phyloP scores from a whole-genome alignment of 805 yeast genomes.

The Candida anglica region DNA sequence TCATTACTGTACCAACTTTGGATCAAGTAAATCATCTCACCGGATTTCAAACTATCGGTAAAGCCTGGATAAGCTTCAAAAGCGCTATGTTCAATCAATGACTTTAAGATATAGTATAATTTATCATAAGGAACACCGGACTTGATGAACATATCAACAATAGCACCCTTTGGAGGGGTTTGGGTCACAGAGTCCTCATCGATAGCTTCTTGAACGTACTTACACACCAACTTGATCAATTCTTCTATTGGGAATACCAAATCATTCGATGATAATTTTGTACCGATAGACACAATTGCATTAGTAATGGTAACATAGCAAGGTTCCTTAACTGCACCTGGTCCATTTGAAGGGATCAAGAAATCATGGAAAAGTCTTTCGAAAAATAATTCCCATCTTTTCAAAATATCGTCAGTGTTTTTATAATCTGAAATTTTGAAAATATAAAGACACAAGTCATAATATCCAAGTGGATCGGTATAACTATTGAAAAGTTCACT shows the following conservation, averaged over 20 bases:
- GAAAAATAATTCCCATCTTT: slow-evolving; percentile 75
- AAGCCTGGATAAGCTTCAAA: slow-evolving; percentile 51
- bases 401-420: slow-evolving; percentile 74
- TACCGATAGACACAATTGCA: slow-evolving; percentile 51
- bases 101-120: slow-evolving; percentile 60
- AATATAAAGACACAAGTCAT: slow-evolving; percentile 72
- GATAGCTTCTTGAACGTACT: slow-evolving; percentile 41
- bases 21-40: slow-evolving; percentile 62
- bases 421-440: slow-evolving; percentile 84
- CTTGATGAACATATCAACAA: slow-evolving; percentile 59
- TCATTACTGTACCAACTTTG: slow-evolving; percentile 66
- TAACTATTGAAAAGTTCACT: slow-evolving; percentile 80
- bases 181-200: slow-evolving; percentile 28
- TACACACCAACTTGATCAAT: slow-evolving; percentile 61
- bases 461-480: slow-evolving; percentile 84
- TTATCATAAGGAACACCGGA: slow-evolving; percentile 64
- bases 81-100: slow-evolving; percentile 56
- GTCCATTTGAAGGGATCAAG: slow-evolving; percentile 11
- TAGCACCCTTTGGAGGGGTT: slow-evolving; percentile 48
- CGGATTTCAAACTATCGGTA: slow-evolving; percentile 28
- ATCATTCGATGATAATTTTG: slow-evolving; percentile 63
- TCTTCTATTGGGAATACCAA: slow-evolving; percentile 76
- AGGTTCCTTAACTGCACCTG: slow-evolving; percentile 25
- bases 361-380: slow-evolving; percentile 42
- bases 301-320: slow-evolving; percentile 35